Evolutionary conservation across 805 yeast genomes (phyloP), one percentile per base, ranked within the genome.

Genomic region (Metschnikowia lochheadii): DNA sequence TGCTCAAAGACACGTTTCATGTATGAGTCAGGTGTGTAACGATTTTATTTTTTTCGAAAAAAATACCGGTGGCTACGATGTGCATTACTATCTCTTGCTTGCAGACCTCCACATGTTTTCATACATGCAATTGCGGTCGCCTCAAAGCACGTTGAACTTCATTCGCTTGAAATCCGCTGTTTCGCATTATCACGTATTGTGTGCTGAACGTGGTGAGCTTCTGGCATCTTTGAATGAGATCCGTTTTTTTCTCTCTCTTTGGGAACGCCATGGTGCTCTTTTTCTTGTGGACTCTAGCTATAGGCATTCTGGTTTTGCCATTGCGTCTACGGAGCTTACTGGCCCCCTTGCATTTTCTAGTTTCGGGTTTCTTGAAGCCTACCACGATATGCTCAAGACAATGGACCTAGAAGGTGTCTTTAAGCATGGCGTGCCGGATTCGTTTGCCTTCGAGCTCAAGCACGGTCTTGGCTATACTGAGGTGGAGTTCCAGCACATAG

Each of bases 41-140:
- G 34, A 46, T 29, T 38, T 33, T 10, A 23, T 50, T 17, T 17
- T 43, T n/a, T 44, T 48, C 26, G 44, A 29, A 5, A 46, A 18
- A 21, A 23, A 18, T 31, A 29, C 15, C 13, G 45, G n/a, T 8
- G 34, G 23, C 11, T 39, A 35, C 33, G 51, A 45, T n/a, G 41
- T 44, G 11, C 54, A 49, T 38, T 55, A 39, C 39, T 44, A 50
- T 23, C 52, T 55, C 6, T 49, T 55, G 13, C 44, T 53, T 38
- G 52, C 52, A 15, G 56, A 55, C 23, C 52, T 55, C 18, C 57
- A 55, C 47, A 40, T 50, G 47, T 53, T 49, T 45, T 48, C 51
- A 13, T 53, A 38, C 40, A 44, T 52, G 26, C 35, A 38, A 20
- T 36, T 54, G 42, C 18, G 26, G 21, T 31, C 40, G 3, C 41